These are phyloP conservation scores for Thalassiosira hispida DNA, from an alignment of 352 stramenopile species.

Conservation along the genomic window DNA sequence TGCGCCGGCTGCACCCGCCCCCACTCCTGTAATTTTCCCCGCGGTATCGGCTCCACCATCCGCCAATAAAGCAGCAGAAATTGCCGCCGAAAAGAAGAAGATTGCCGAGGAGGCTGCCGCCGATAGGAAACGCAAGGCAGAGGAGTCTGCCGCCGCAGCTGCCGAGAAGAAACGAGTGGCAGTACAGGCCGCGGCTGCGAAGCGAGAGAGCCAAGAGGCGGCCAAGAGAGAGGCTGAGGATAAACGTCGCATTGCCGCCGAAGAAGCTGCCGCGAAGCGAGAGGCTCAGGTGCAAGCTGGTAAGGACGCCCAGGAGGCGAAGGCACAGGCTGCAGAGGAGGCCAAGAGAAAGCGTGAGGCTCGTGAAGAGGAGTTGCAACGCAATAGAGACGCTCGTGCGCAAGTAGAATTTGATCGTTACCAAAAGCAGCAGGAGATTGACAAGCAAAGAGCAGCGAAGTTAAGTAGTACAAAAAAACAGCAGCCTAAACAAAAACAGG, in stretches of 20 bases:
- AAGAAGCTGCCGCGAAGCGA: constrained; percentile 15
- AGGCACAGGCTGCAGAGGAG: constrained; percentile 38
- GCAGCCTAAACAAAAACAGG: constrained; percentile 12
- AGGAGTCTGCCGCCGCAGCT: constrained; percentile 4
- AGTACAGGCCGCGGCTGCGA: constrained; percentile 8
- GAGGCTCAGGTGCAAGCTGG: constrained; percentile 2
- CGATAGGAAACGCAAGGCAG: constrained; percentile 1
- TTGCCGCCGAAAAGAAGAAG: constrained; percentile 21
- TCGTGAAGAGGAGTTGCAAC: constrained; percentile 24
- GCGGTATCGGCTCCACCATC: neutral
- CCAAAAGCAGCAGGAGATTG: constrained; percentile 12
- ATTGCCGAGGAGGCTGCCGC: constrained; percentile 11
- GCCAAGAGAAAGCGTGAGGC: constrained; percentile 19
- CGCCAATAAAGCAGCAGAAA: constrained; percentile 18
- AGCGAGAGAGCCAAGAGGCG: constrained; percentile 7
- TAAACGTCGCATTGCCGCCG: constrained; percentile 9
- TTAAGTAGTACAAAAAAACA: no score
- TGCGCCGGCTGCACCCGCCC: neutral
- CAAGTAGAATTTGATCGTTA: constrained; percentile 29
- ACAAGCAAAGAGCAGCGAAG: constrained; percentile 32
- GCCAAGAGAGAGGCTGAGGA: constrained; percentile 12
- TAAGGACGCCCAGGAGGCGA: constrained; percentile 7
- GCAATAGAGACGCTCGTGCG: constrained; percentile 9
- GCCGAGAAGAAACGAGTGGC: constrained; percentile 6
- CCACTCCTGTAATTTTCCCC: constrained; percentile 1